Conservation (phyloP, 2,329 filamentous ascomycete species). For the Apiospora kogelbergensis region DNA sequence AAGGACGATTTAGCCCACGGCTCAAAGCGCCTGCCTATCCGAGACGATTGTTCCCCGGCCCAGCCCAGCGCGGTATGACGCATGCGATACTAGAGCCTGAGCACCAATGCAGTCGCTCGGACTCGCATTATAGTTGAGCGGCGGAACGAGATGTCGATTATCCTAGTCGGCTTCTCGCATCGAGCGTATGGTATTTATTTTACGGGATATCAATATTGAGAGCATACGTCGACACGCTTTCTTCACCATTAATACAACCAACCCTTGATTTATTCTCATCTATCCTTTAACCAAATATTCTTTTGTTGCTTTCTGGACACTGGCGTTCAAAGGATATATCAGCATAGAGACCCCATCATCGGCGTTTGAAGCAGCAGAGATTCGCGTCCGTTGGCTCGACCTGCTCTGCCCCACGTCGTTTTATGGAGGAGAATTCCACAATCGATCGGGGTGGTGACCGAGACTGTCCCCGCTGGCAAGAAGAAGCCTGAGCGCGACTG, state of each 20-base stretch:
- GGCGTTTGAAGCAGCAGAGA: conserved; percentile 16
- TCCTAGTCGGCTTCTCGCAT: background rate
- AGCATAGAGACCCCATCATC: conserved; percentile 25
- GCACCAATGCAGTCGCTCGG: background rate
- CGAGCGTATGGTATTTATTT: conserved; percentile 1
- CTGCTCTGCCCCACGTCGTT: background rate
- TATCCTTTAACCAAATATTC: conserved; percentile 7
- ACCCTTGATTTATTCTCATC: conserved; percentile 7
- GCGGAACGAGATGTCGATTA: background rate
- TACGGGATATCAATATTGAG: background rate
- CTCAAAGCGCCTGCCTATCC: conserved; percentile 5
- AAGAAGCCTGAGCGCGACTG: background rate
- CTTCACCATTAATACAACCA: conserved; percentile 9
- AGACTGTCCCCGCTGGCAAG: background rate
- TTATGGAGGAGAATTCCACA: background rate
- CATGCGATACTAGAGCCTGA: background rate
- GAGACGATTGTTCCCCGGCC: background rate
- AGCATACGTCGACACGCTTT: background rate
- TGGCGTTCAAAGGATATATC: conserved; percentile 35
- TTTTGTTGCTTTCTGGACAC: conserved; percentile 25
- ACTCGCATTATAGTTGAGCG: background rate
- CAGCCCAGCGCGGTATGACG: background rate
- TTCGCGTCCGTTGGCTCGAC: conserved; percentile 22
- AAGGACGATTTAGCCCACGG: background rate
- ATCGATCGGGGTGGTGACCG: background rate